Conservation (phyloP, 2,329 filamentous ascomycete species). For the Pseudogymnoascus sp. region DNA sequence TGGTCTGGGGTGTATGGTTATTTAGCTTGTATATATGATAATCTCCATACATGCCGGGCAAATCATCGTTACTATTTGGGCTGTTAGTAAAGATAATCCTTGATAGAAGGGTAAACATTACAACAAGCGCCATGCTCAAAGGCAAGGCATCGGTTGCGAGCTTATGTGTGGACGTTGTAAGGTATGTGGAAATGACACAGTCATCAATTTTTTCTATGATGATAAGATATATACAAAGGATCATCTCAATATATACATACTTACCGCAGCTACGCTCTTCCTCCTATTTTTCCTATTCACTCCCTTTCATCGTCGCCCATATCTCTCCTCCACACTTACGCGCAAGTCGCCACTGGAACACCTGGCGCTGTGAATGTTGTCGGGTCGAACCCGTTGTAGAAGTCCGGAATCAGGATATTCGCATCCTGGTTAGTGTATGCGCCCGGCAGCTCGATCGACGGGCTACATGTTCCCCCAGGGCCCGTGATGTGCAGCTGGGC, state of each 20-base stretch:
- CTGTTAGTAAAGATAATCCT: not conserved
- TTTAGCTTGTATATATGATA: not conserved
- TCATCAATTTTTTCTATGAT: not conserved
- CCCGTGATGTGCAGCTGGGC: slow-evolving; percentile 24
- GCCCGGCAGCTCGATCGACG: slow-evolving; percentile 23
- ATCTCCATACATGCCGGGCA: not conserved
- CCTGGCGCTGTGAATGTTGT: slow-evolving; percentile 28
- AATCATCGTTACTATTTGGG: not conserved
- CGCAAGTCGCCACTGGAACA: slow-evolving; percentile 19
- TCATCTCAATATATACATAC: slow-evolving; percentile 5
- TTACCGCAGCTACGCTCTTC: not conserved
- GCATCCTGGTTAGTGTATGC: slow-evolving; percentile 23
- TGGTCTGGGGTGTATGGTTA: not conserved
- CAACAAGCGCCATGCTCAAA: not conserved
- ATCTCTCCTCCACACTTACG: not conserved
- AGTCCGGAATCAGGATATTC: slow-evolving; percentile 17
- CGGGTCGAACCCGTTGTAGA: slow-evolving; percentile 26
- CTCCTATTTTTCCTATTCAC: not conserved
- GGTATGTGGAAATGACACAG: not conserved
- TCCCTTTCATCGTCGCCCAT: not conserved
- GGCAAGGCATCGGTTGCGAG: not conserved
- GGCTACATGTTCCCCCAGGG: slow-evolving; percentile 18
- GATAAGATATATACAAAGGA: not conserved
- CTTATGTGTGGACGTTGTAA: not conserved
- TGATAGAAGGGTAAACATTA: not conserved